Base-by-base conservation (phyloP, 192 early-diverging fungal species). In the Tieghemiomyces parasiticus region DNA sequence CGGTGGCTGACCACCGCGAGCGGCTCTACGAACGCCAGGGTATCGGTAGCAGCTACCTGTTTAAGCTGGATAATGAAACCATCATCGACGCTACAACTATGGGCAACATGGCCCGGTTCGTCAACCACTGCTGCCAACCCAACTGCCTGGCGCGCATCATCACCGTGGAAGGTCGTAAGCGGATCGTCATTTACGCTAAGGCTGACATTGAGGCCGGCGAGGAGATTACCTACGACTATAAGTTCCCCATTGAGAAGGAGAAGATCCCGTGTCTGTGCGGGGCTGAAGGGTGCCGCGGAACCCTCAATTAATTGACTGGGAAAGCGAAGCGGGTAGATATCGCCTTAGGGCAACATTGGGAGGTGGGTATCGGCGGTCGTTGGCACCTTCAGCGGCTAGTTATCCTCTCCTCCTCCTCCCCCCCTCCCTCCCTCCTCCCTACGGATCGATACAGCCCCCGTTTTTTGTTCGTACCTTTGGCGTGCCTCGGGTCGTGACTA, bases 161-260 rank as follows among this genome's bases (percentile, higher is more conserved):
- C 56, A 86, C 84, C 28, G 85, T 93, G 0, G 92, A 91, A 46
- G 89, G 87, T 16, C 82, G 84, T 35, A 97, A 94, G 71, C 90
- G 90, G 60, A 97, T 97, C 69, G 95, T 93, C 38, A 99, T 99
- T 61, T 97, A 99, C 72, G 96, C 96, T 35, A 91, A 90, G 69
- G 74, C 86, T 22, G 87, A 92, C 58, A 97, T 97, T 62, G 81
- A 88, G 60, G 84, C 81, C 49, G 95, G 90, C 32, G 95, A 97
- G 63, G 96, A 99, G 66, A 91, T 99, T 62, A 99, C 96, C 0
- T 99, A 99, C 67, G 92, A 99, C 68, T 99, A 99, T 81, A 94
- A 96, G 76, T 78, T 78, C 70, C 71, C 68, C 25, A 42, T 55
- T 1, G 70, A 76, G 44, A 29, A 22, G 9, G 58, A 60, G 61